Conservation (phyloP, 129 eudicot species). For the Lonicera japonica region DNA sequence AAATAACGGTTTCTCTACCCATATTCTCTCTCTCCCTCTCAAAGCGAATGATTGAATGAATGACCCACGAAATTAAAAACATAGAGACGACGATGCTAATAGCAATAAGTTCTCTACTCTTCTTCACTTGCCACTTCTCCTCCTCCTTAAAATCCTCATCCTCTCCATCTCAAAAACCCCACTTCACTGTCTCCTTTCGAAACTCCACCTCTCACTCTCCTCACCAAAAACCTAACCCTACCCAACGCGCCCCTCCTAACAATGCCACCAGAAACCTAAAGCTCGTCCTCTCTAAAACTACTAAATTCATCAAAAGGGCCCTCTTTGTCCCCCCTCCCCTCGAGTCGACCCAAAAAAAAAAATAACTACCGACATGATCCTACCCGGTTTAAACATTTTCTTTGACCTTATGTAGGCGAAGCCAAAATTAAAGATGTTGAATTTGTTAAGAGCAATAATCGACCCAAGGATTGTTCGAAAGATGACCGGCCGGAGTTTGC, state of each 20-base stretch:
- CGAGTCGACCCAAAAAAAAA: slow-evolving; percentile 66
- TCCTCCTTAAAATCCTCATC: slow-evolving; percentile 19
- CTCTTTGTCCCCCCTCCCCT: slow-evolving; percentile 75
- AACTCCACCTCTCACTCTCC: slow-evolving; percentile 17
- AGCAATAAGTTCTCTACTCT: slow-evolving; percentile 34
- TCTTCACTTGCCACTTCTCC: slow-evolving; percentile 18
- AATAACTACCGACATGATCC: slow-evolving; percentile 56
- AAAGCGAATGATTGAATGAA: too few species aligned
- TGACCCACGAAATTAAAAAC: neutral
- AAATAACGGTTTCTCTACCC: too few species aligned
- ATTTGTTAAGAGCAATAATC: slow-evolving; percentile 62
- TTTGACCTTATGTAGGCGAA: slow-evolving; percentile 83
- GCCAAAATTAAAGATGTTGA: slow-evolving; percentile 77
- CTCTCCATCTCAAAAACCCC: neutral
- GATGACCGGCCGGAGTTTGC: slow-evolving; percentile 90
- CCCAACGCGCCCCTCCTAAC: slow-evolving; percentile 2
- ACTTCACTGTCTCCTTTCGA: slow-evolving; percentile 8
- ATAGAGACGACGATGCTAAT: slow-evolving; percentile 11
- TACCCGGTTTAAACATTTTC: slow-evolving; percentile 71
- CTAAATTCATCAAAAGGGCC: slow-evolving; percentile 18
- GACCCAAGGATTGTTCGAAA: slow-evolving; percentile 76
- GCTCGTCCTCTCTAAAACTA: slow-evolving; percentile 32
- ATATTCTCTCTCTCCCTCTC: too few species aligned
- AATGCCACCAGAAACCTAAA: slow-evolving; percentile 30
- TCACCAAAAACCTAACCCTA: too few species aligned